phyloP scores from a whole-genome alignment of 2,329 filamentous ascomycete genomes.

The Knoxdaviesia proteae region DNA sequence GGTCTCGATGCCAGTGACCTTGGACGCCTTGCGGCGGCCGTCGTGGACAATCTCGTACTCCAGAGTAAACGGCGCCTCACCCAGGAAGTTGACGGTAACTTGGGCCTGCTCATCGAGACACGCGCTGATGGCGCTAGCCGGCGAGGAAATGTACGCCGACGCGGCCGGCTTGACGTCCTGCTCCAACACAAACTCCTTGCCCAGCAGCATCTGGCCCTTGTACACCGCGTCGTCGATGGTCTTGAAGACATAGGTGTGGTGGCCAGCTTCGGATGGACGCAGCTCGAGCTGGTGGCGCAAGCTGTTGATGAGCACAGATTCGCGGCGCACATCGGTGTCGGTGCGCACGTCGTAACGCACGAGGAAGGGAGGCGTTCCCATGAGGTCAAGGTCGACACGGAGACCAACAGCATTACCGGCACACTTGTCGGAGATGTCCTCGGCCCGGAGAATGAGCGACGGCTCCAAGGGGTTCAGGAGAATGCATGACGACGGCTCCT shows the following conservation, averaged over 20 bases:
- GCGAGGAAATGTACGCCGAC: conserved; percentile 47
- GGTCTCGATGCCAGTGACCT: conserved; percentile 39
- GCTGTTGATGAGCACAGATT: conserved; percentile 39
- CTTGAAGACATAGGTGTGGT: conserved; percentile 71
- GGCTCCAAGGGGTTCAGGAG: conserved; percentile 83
- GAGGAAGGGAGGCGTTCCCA: conserved; percentile 81
- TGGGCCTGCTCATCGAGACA: conserved; percentile 70
- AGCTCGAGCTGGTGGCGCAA: conserved; percentile 71
- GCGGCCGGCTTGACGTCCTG: conserved; percentile 89
- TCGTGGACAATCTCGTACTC: conserved; percentile 89
- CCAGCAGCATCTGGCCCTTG: conserved; percentile 37
- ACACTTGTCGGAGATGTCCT: conserved; percentile 85
- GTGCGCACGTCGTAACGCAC: conserved; percentile 56
- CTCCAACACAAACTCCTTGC: conserved; percentile 45
- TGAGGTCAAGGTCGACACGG: conserved; percentile 69
- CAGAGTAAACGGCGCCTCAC: conserved; percentile 70
- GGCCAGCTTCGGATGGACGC: conserved; percentile 59
- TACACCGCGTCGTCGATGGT: conserved; percentile 72
- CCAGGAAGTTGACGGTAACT: conserved; percentile 53
- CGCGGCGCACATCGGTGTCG: conserved; percentile 32
- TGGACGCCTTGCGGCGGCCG: conserved; percentile 57
- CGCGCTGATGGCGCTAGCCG: conserved; percentile 35
- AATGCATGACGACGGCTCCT: conserved; percentile 86
- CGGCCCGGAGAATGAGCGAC: conserved; percentile 47
- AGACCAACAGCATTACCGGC: conserved; percentile 85